A percentile compares a stretch with the other conserved stretches of the same genome.
These are phyloP conservation scores for Fusarium equiseti DNA, from an alignment of 2,329 filamentous ascomycete genomes.

Conservation along the genomic window DNA sequence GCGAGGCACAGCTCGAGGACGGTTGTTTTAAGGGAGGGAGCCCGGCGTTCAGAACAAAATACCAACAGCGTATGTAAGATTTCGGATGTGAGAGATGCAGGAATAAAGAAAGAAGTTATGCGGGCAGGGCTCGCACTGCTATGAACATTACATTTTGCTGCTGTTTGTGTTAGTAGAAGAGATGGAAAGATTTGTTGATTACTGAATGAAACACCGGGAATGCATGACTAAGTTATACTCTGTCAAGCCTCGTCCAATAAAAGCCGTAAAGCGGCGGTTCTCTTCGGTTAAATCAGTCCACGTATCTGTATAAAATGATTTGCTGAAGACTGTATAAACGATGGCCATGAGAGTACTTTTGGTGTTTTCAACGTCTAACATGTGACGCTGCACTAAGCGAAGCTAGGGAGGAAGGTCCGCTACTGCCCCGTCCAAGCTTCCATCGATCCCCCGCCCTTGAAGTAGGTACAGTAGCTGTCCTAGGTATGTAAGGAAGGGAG, in stretches of 20 bases:
- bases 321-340: background rate
- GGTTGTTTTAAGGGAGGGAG: conserved; percentile 36
- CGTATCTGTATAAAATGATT: background rate
- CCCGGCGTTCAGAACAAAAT: conserved; percentile 49
- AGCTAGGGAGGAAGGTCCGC: conserved; percentile 9
- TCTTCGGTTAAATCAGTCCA: background rate
- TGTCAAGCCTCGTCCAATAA: background rate
- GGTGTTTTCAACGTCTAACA: conserved; percentile 5
- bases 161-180: conserved; percentile 31
- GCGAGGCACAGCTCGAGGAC: conserved; percentile 22
- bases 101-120: conserved; percentile 19
- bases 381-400: conserved; percentile 36
- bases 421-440: conserved; percentile 4
- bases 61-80: conserved; percentile 48
- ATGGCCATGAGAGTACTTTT: background rate
- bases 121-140: conserved; percentile 27
- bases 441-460: conserved; percentile 20
- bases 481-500: conserved; percentile 5
- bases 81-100: conserved; percentile 36
- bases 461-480: background rate
- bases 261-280: no score
- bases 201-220: conserved; percentile 30
- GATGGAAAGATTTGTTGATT: conserved; percentile 17
- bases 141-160: conserved; percentile 11
- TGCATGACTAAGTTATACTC: conserved; percentile 17